Evolutionary conservation across 495 filamentous ascomycete genomes (phyloP), one percentile per base, ranked within the genome.

Genomic region (Talaromyces ruber): DNA sequence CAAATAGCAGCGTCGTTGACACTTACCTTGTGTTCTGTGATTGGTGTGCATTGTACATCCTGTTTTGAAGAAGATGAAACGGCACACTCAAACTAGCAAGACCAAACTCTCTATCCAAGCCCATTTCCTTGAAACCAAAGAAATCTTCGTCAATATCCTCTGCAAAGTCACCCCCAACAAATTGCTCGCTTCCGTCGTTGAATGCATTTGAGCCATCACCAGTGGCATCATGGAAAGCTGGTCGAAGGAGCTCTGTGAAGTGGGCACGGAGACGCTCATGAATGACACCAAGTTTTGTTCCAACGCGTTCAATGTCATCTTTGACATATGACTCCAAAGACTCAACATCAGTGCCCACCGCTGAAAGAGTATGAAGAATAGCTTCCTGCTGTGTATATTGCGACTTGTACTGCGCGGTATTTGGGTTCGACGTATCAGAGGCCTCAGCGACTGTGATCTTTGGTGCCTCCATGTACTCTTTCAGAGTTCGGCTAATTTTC

Each of bases 121-220:
- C 94, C 34, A 98, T 81, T 64, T 96, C 93, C 71, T 93, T 93
- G 82, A 99, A 97, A 9, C 94, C 94, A 65, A 99, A 98, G 82
- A 97, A 99, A 76, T 99, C 94, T 74, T 97, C 94, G 62, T 91
- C 93, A 30, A 98, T 88, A 66, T 98, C 94, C 74, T 96, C 94
- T 1, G 94, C 94, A 71, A 97, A 99, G 69, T 98, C 93, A 57
- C 94, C 94, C 39, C 89, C 90, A 58, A 97, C 85, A 67, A 99
- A 99, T 72, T 98, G 93, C 65, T 99, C 94, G 67, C 92, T 96
- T 62, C 93, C 93, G 68, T 99, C 94, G 62, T 92, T 87, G 76
- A 99, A 99, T 1, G 92, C 89, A 62, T 86, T 88, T 5, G 87
- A 90, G 21, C 95, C 94, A 70, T 98, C 95, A 30, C 87, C 86